A percentile compares a stretch with the other conserved stretches of the same genome.
Conservation (phyloP, 345 rosid genomes). For the Eucalyptus coolabah region DNA sequence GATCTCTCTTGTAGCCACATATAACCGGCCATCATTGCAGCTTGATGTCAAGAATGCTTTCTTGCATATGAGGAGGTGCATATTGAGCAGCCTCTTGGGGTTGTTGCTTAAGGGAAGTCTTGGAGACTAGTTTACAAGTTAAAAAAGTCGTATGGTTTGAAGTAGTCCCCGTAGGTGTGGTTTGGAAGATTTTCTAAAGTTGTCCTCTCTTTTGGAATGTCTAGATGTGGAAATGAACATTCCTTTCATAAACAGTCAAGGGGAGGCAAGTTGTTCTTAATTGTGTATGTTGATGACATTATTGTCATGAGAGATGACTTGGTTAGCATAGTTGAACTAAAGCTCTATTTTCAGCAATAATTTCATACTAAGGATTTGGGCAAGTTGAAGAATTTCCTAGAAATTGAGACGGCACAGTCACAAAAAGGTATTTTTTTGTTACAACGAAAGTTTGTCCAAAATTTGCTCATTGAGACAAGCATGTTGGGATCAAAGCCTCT, state of each 20-base stretch:
- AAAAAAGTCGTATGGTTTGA: no score
- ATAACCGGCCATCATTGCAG: no score
- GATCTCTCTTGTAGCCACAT: no score
- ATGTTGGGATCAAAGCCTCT: not conserved
- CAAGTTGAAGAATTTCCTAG: not conserved
- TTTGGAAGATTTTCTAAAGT: no score
- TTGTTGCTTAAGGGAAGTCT: no score
- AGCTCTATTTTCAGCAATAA: not conserved
- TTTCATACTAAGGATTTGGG: not conserved
- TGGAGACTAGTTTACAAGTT: no score
- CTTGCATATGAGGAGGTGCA: no score
- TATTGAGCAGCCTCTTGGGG: no score
- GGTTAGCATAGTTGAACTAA: not conserved
- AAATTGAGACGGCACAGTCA: not conserved
- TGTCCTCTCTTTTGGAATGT: not conserved
- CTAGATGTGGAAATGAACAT: not conserved
- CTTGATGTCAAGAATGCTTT: no score
- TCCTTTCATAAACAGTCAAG: not conserved
- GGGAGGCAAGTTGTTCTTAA: not conserved
- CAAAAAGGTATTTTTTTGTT: not conserved
- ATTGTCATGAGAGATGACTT: not conserved
- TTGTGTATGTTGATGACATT: not conserved
- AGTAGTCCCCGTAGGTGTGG: no score
- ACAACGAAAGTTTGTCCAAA: not conserved
- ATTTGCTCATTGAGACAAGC: not conserved